Evolutionary conservation across 2,329 filamentous ascomycete genomes (phyloP), one percentile per base, ranked within the genome.

Genomic region (Fusarium devonianum): DNA sequence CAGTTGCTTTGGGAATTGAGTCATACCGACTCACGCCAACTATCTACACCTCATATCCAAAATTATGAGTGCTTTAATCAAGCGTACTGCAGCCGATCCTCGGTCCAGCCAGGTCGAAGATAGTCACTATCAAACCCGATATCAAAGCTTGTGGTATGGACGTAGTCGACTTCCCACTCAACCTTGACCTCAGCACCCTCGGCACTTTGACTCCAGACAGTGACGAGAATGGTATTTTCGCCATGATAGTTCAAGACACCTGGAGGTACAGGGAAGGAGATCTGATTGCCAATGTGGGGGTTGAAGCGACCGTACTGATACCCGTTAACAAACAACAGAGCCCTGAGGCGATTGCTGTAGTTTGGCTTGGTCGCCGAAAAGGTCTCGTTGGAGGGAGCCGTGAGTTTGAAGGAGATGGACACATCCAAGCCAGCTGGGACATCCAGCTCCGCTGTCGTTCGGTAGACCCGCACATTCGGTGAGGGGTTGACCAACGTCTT

Each of bases 281-380:
- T 73, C 69, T 87, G 83, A 35, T 84, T 80, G 0, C 84, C 84
- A 28, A 87, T 82, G 38, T 80, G 76, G 0, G 83, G 82, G 50
- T 81, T 79, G 60, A 79, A 86, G 7, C 81, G 76, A 2, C 80
- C 83, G 56, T 84, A 86, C 62, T 86, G 83, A 59, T 86, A 87
- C 0, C 84, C 84, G 45, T 87, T 87, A n/a, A 86, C 77, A 45
- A 83, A 86, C 3, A 87, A 65, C 58, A 84, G 76, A 0, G 77
- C 79, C 9, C 84, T 75, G 3, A 75, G 56, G 13, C 65, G 69
- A 56, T 75, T 75, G 14, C 63, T 69, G 53, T 69, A 67, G 11
- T 49, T 58, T n/a, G 53, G 47, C 16, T 64, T 57, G 1, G 59
- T 63, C 2, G 67, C 45, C 4, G 54, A 50, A 10, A 81, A 75